phyloP scores from a whole-genome alignment of 1,284 basidiomycete species.

The Rhodotorula sp. region DNA sequence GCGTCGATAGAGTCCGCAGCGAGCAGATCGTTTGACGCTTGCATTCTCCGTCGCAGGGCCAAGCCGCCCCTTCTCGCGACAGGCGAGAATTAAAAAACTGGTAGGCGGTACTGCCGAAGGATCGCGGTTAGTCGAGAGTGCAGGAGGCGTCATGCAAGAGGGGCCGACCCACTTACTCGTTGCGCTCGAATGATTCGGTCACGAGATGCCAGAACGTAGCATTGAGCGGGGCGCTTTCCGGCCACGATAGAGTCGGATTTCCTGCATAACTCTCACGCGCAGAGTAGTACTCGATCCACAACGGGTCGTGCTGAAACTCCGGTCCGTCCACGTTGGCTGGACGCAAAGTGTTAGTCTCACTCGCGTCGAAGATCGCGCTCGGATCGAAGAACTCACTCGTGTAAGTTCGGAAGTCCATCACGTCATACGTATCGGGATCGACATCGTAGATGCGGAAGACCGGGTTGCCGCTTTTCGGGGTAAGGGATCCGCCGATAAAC shows the following conservation, averaged over 20 bases:
- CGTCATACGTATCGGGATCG: slow-evolving; percentile 57
- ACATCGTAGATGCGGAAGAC: slow-evolving; percentile 59
- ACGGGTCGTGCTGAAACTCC: slow-evolving; percentile 49
- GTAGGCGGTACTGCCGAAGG: background rate
- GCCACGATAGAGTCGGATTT: slow-evolving; percentile 24
- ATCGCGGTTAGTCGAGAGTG: background rate
- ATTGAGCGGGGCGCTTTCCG: slow-evolving; percentile 45
- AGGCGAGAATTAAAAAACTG: background rate
- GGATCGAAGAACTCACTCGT: slow-evolving; percentile 11
- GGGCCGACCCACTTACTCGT: slow-evolving; percentile 49
- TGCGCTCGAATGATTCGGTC: slow-evolving; percentile 58
- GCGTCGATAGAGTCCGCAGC: background rate
- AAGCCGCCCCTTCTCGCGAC: background rate
- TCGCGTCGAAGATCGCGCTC: too few relatives aligned
- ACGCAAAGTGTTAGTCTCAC: background rate
- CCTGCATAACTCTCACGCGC: slow-evolving; percentile 54
- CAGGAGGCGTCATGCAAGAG: background rate
- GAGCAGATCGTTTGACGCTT: background rate
- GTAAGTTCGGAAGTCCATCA: slow-evolving; percentile 56
- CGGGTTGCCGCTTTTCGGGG: slow-evolving; percentile 55
- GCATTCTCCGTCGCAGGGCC: background rate
- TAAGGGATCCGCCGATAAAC: slow-evolving; percentile 58
- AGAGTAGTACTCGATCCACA: slow-evolving; percentile 60
- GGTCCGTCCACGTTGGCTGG: slow-evolving; percentile 43
- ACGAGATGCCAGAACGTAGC: slow-evolving; percentile 63